Evolutionary conservation across 1,284 basidiomycete genomes (phyloP), one percentile per base, ranked within the genome.

Genomic region (Sanghuangporus sanghuang): DNA sequence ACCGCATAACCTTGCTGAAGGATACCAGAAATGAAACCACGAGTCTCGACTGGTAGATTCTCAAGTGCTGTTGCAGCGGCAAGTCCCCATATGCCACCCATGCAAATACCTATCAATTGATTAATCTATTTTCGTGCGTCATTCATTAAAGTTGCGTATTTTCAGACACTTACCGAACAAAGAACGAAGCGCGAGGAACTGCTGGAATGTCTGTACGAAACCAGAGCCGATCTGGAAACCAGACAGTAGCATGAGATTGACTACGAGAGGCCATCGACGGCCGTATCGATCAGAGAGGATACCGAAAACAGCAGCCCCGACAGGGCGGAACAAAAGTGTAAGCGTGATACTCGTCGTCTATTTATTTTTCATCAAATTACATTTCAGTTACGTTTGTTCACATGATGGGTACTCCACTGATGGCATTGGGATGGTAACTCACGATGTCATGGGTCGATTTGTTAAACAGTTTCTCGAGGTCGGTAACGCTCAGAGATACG

Each of bases 241-340:
- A n/a, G 82, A 79, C 67, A 93, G 84, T 54, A 95, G 70, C 16
- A 91, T 58, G 57, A 94, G 76, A 73, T 97, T 97, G 70, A 73
- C 69, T 48, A 95, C 86, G 2, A 98, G 79, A 1, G 95, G 94
- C 92, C 93, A 98, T 78, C 95, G 96, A 52, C 96, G 85, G 2
- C 96, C 96, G 73, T 84, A 96, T 8, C 95, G 84, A 73, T 95
- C 94, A 16, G 90, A 90, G 36, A 90, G 70, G 60, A 93, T 72
- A 42, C 90, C 90, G 68, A 97, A 96, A 68, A 95, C 77, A 65
- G 89, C 84, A 38, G 95, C 95, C 27, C 96, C 96, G 38, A 85
- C 76, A 1, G 92, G 90, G 59, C 96, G 87, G 79, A 97, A 93
- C 38, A 98, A 85, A 1, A 98, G 81, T 0, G 96, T 98, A 56